Evolutionary conservation across 257 asterid genomes (phyloP), one percentile per base, ranked within the genome.

Genomic region (Ilex aquifolium): DNA sequence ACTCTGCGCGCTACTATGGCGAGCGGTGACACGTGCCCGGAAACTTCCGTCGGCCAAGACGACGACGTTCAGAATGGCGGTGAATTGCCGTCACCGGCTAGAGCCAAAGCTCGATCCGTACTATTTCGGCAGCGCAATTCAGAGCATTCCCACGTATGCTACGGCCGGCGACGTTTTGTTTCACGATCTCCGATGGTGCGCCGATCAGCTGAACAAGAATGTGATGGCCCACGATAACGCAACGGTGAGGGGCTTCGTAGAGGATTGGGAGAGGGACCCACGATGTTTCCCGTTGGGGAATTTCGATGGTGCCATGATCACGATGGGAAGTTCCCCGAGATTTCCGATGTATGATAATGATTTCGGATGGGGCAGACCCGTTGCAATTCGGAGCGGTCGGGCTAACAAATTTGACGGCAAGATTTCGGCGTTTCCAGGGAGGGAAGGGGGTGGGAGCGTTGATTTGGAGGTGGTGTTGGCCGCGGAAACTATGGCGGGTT

Each of bases 341-440:
- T 81, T 81, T 29, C 83, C 82, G n/a, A 70, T 80, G 83, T 80
- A 71, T 54, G 83, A 78, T 1, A 80, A 74, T 48, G 79, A 80
- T 64, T 77, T 80, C 65, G 83, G 86, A 65, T 80, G 86, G 86
- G 86, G 83, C 11, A 64, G 60, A 9, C 86, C 86, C 36, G 50
- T 77, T 0, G 75, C 72, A 6, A 74, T 77, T 10, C 71, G 84
- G 32, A 81, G 83, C 59, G 87, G 87, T 10, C 70, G 66, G 74
- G 79, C 77, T 2, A 78, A 78, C 56, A 81, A 78, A 4, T 81
- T 76, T 31, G 87, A 81, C 40, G 87, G 87, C 3, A 78, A 72
- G 84, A 77, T 82, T 1, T 74, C 88, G 2, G 84, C 84, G 10
- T 82, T 82, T 56, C 77, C 85, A 44, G 85, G 81, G 0, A 58